Evolutionary conservation across 2,329 filamentous ascomycete species (phyloP).

Genomic region (Clonostachys solani): DNA sequence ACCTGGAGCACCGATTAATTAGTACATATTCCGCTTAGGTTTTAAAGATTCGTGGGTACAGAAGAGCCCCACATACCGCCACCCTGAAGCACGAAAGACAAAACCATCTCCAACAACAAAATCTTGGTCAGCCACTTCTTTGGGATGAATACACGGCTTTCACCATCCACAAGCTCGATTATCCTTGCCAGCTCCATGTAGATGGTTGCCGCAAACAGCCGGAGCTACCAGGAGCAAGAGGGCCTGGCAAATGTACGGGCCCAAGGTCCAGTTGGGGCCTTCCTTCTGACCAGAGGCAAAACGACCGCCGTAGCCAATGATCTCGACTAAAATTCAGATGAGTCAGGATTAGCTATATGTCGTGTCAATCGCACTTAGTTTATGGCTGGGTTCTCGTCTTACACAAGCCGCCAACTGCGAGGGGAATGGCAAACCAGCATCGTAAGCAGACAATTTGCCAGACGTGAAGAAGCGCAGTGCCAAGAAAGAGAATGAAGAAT

Average conservation of each 20-base stretch:
- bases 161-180: slow-evolving; percentile 18
- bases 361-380: background rate
- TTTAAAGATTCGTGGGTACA: no score
- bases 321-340: slow-evolving; percentile 27
- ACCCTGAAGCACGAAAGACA: slow-evolving; percentile 20
- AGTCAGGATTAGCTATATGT: background rate
- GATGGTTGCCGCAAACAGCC: slow-evolving; percentile 37
- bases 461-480: slow-evolving; percentile 30
- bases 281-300: slow-evolving; percentile 7
- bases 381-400: slow-evolving; percentile 11
- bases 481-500: slow-evolving; percentile 36
- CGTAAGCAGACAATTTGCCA: slow-evolving; percentile 33
- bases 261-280: slow-evolving; percentile 8
- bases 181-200: slow-evolving; percentile 39
- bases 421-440: slow-evolving; percentile 43
- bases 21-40: no score
- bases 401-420: slow-evolving; percentile 40
- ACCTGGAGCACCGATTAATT: slow-evolving; percentile 14
- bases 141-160: slow-evolving; percentile 9
- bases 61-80: slow-evolving; percentile 12
- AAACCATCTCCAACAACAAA: slow-evolving; percentile 20
- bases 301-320: slow-evolving; percentile 25
- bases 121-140: slow-evolving; percentile 19
- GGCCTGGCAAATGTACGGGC: slow-evolving; percentile 5
- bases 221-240: slow-evolving; percentile 34